Conservation (phyloP, 495 filamentous ascomycete species). For the Penicillium crystallinum region DNA sequence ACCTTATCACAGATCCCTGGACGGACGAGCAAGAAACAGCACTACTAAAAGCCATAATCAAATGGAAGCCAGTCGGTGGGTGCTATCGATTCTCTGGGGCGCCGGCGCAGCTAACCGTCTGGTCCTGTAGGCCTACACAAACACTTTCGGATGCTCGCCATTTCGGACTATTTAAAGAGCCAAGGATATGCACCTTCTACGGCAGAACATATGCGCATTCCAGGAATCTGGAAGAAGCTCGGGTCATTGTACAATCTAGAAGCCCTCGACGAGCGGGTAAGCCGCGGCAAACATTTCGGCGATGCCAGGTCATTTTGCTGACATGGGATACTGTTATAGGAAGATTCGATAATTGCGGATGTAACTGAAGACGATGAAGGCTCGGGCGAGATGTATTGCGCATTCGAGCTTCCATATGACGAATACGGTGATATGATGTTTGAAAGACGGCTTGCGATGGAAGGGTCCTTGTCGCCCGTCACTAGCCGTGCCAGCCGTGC, state of each 20-base stretch:
- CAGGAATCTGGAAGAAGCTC: constrained; percentile 89
- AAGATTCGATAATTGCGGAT: constrained; percentile 49
- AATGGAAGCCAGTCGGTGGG: constrained; percentile 90
- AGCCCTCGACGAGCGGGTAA: constrained; percentile 78
- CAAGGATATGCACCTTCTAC: constrained; percentile 69
- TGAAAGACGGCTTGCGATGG: constrained; percentile 55
- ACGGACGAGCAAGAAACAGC: constrained; percentile 92
- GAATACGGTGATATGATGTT: constrained; percentile 76
- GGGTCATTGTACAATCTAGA: constrained; percentile 79
- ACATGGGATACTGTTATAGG: constrained; percentile 27
- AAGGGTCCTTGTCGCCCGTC: constrained; percentile 53
- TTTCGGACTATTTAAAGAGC: constrained; percentile 77
- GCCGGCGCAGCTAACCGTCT: not conserved
- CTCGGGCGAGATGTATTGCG: constrained; percentile 50
- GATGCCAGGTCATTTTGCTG: not conserved
- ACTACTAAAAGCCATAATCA: constrained; percentile 82
- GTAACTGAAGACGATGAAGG: constrained; percentile 56
- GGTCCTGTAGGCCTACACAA: constrained; percentile 79
- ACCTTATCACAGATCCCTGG: constrained; percentile 68
- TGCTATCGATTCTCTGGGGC: constrained; percentile 4
- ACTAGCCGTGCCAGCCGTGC: constrained; percentile 48
- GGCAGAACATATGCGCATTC: constrained; percentile 75
- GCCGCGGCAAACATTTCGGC: not conserved
- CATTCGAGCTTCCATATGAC: constrained; percentile 72
- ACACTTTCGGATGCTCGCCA: constrained; percentile 91